Conservation (phyloP, 495 filamentous ascomycete species). For the Xylaria cubensis region DNA sequence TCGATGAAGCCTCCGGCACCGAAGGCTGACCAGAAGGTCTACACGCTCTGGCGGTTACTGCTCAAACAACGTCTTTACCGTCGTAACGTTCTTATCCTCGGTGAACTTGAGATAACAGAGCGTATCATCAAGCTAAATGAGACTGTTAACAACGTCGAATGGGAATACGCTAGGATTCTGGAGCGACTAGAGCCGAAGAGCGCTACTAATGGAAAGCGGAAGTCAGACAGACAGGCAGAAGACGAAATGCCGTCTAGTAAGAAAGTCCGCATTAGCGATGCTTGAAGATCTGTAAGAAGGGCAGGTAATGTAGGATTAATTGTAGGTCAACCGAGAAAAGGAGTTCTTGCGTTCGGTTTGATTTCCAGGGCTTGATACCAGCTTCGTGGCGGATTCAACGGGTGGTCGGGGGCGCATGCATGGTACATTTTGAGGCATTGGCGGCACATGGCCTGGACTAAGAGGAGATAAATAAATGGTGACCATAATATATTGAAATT, state of each 20-base stretch:
- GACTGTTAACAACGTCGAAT: constrained; percentile 76
- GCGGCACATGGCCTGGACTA: background rate
- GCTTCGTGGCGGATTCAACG: background rate
- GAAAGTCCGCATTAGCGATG: constrained; percentile 44
- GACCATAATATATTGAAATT: constrained; percentile 18
- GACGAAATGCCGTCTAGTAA: constrained; percentile 36
- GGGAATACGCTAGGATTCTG: constrained; percentile 78
- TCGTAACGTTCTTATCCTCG: constrained; percentile 76
- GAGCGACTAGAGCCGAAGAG: constrained; percentile 39
- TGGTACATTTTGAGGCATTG: background rate
- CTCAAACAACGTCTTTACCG: constrained; percentile 82
- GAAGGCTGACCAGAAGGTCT: constrained; percentile 54
- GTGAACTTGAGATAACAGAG: constrained; percentile 77
- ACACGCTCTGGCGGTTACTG: constrained; percentile 82
- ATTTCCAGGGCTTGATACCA: constrained; percentile 2
- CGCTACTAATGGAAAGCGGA: constrained; percentile 36
- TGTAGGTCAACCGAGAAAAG: constrained; percentile 18
- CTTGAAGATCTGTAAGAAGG: background rate
- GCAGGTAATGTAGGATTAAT: constrained; percentile 2
- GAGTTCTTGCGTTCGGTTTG: constrained; percentile 33
- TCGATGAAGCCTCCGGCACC: constrained; percentile 35
- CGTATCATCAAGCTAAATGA: constrained; percentile 83
- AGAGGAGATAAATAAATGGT: background rate
- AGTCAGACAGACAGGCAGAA: constrained; percentile 27
- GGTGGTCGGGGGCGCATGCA: background rate